Percentiles rank a stretch among this genome's conserved stretches.
These are phyloP conservation scores for Crithidia acanthocephali DNA, from an alignment of 208 protist genomes.

Conservation along the genomic window DNA sequence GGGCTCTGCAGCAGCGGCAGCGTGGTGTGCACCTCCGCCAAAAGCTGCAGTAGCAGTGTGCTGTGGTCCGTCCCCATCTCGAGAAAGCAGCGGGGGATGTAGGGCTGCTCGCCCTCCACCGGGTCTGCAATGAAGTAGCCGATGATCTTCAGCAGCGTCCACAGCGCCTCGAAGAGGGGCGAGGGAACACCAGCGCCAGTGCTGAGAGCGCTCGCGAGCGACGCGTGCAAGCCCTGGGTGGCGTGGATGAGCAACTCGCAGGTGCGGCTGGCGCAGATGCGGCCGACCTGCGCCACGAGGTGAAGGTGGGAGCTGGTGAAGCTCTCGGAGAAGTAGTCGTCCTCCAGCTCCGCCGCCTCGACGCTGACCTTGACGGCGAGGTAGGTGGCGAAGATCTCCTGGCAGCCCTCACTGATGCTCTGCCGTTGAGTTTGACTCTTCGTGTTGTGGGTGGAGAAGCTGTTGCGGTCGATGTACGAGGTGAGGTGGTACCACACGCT, in stretches of 20 bases:
- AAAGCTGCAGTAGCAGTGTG: slow-evolving; percentile 31
- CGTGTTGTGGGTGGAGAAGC: slow-evolving; percentile 15
- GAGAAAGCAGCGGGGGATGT: slow-evolving; percentile 72
- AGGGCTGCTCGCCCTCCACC: slow-evolving; percentile 72
- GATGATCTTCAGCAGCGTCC: slow-evolving; percentile 64
- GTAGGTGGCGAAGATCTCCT: slow-evolving; percentile 39
- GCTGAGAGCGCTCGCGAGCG: slow-evolving; percentile 1
- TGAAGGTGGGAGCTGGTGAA: slow-evolving; percentile 75
- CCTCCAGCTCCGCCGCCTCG: slow-evolving; percentile 47
- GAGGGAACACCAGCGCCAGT: slow-evolving; percentile 1
- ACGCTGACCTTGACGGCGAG: slow-evolving; percentile 29
- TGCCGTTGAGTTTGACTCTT: slow-evolving; percentile 9
- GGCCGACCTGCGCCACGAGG: slow-evolving; percentile 66
- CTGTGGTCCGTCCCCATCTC: slow-evolving; percentile 23
- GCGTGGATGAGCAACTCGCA: slow-evolving; percentile 32
- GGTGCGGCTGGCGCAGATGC: slow-evolving; percentile 33
- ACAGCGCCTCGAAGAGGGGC: slow-evolving; percentile 52
- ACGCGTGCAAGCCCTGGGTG: slow-evolving; percentile 2
- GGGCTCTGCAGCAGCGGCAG: slow-evolving; percentile 37
- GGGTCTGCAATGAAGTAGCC: slow-evolving; percentile 70
- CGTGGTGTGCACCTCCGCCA: slow-evolving; percentile 27
- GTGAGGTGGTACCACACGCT: slow-evolving; percentile 53
- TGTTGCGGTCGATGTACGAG: slow-evolving; percentile 40
- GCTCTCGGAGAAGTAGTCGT: slow-evolving; percentile 57
- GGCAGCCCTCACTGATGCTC: slow-evolving; percentile 32